Conservation (phyloP, 495 filamentous ascomycete species). For the Tuber melanosporum region DNA sequence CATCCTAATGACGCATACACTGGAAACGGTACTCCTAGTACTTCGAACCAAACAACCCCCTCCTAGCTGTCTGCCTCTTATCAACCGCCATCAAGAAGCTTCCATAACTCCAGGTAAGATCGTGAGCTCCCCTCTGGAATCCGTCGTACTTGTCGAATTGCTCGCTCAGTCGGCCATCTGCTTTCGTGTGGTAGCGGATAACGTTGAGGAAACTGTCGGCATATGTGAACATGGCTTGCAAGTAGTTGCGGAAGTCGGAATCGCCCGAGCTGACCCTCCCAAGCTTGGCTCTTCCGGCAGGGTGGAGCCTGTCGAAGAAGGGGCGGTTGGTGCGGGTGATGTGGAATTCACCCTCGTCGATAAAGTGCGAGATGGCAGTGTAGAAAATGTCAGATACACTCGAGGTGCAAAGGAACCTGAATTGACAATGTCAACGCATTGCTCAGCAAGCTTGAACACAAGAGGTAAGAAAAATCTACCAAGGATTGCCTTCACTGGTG, state of each 20-base stretch:
- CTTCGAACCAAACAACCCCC: conserved; percentile 7
- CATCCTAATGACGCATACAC: not conserved
- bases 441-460: not conserved
- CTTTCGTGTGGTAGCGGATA: conserved; percentile 40
- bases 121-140: conserved; percentile 42
- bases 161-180: conserved; percentile 43
- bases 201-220: conserved; percentile 44
- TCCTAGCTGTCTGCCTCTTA: conserved; percentile 24
- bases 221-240: conserved; percentile 37
- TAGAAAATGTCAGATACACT: conserved; percentile 44
- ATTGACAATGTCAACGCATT: conserved; percentile 4
- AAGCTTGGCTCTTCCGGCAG: conserved; percentile 26
- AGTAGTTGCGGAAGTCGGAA: conserved; percentile 31
- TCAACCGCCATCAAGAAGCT: conserved; percentile 42
- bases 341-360: conserved; percentile 23
- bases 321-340: conserved; percentile 37
- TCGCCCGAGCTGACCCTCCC: conserved; percentile 23
- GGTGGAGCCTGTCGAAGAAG: conserved; percentile 40
- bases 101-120: conserved; percentile 47
- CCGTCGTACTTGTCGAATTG: conserved; percentile 45
- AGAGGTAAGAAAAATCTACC: conserved; percentile 28
- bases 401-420: conserved; percentile 46
- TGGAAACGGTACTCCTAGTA: not conserved
- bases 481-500: conserved; percentile 46
- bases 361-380: conserved; percentile 35